Evolutionary conservation across 2,329 filamentous ascomycete genomes (phyloP), one percentile per base, ranked within the genome.

Genomic region (Sclerotinia trifoliorum): DNA sequence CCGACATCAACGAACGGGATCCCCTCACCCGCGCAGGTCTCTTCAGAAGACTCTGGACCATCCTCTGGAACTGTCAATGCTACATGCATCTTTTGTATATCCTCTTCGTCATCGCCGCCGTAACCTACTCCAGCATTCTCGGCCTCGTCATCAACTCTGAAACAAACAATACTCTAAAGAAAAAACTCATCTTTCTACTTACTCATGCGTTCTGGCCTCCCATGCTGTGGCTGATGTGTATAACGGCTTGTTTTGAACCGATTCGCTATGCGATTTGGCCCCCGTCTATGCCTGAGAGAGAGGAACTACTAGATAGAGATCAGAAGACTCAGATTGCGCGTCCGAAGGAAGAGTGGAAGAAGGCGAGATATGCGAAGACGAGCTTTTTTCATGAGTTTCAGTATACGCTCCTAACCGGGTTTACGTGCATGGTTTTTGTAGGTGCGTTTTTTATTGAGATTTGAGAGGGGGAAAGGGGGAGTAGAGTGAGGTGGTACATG

Each of bases 191-290:
- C 60, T 82, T 81, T 71, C 78, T 89, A 5, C 75, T 89, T 52
- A 87, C 85, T 0, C 85, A 88, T 74, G 85, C 85, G 17, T 85
- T 84, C 78, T 89, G 86, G 86, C 86, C 86, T 7, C 86, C 86
- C 0, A 73, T 88, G 55, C 78, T 86, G 35, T 87, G 85, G 84
- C 57, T 75, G 5, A 63, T 71, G 42, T 56, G 56, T 13, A 44
- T 71, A 29, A 67, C 79, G 48, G 78, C 82, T 0, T 77, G 78
- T 5, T 72, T 62, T n/a, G 85, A 82, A 0, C 87, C 87, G 0
- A 80, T 90, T 57, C 80, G 80, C 1, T 90, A 90, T 74, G 85
- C 86, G 32, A 83, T 89, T 66, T 84, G 84, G 71, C 87, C 87
- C 0, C 87, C 87, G 0, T 78, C 74, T 3, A 83, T 87, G 79